These are phyloP conservation scores for Serendipita sp. DNA, from an alignment of 768 basidiomycete genomes.

Conservation along the genomic window DNA sequence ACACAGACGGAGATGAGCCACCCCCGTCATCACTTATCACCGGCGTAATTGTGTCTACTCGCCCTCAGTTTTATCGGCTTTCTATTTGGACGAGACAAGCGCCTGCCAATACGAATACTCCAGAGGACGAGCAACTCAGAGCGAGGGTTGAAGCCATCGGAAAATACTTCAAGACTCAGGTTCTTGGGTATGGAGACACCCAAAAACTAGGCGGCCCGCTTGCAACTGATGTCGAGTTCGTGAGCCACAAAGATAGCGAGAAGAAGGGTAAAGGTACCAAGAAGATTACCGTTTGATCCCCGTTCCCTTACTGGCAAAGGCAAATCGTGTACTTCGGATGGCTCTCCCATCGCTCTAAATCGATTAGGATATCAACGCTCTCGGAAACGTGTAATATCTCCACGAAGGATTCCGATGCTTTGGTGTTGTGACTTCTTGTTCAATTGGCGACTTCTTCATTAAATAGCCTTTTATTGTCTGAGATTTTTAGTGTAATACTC, in stretches of 20 bases:
- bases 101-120: slow-evolving; percentile 25
- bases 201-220: slow-evolving; percentile 69
- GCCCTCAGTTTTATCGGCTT: slow-evolving; percentile 88
- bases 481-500: too few species aligned
- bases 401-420: neutral
- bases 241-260: slow-evolving; percentile 89
- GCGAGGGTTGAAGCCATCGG: slow-evolving; percentile 76
- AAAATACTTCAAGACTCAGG: slow-evolving; percentile 77
- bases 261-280: slow-evolving; percentile 67
- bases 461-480: too few species aligned
- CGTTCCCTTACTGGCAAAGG: neutral
- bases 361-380: too few species aligned
- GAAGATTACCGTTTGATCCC: slow-evolving; percentile 24
- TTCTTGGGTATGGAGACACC: slow-evolving; percentile 65
- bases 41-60: slow-evolving; percentile 86
- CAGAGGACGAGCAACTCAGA: slow-evolving; percentile 37
- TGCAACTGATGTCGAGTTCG: slow-evolving; percentile 87
- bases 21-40: slow-evolving; percentile 41
- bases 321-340: too few species aligned
- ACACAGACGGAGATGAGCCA: slow-evolving; percentile 23
- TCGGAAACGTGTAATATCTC: too few species aligned
- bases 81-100: slow-evolving; percentile 95
- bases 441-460: too few species aligned
- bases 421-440: neutral
- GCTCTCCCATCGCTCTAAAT: too few species aligned